These are phyloP conservation scores for Phytopythium chamaehyphon DNA, from an alignment of 352 stramenopile genomes.

Conservation along the genomic window DNA sequence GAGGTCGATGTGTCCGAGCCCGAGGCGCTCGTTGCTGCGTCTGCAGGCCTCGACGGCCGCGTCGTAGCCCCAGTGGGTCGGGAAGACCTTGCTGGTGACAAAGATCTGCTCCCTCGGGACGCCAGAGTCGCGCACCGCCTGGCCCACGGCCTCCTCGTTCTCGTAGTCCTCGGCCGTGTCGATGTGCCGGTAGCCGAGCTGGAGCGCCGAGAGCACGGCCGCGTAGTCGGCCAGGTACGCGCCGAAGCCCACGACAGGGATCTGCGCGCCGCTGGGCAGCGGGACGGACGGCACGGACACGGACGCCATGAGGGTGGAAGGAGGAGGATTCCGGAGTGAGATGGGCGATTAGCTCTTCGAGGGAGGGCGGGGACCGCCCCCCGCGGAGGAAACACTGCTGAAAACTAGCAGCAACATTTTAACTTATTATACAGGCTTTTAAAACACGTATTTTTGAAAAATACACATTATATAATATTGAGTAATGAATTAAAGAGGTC, in stretches of 20 bases:
- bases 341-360: neutral
- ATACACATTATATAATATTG: no score
- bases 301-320: neutral
- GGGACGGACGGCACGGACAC: slow-evolving; percentile 3
- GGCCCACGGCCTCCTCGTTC: slow-evolving; percentile 79
- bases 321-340: neutral
- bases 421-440: no score
- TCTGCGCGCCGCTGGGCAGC: slow-evolving; percentile 28
- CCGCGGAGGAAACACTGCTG: no score
- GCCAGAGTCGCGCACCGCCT: slow-evolving; percentile 50
- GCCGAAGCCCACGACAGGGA: slow-evolving; percentile 36
- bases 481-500: no score
- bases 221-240: slow-evolving; percentile 41
- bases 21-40: slow-evolving; percentile 38
- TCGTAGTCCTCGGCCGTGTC: slow-evolving; percentile 80
- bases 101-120: slow-evolving; percentile 64
- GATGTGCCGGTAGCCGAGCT: slow-evolving; percentile 82
- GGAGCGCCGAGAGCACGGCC: slow-evolving; percentile 32
- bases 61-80: slow-evolving; percentile 51
- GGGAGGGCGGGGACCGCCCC: no score
- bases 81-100: slow-evolving; percentile 69
- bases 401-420: no score
- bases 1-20: slow-evolving; percentile 67
- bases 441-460: no score
- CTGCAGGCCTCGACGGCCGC: slow-evolving; percentile 37